These are phyloP conservation scores for Neonothopanus nambi DNA, from an alignment of 1,284 basidiomycete genomes.

Conservation along the genomic window DNA sequence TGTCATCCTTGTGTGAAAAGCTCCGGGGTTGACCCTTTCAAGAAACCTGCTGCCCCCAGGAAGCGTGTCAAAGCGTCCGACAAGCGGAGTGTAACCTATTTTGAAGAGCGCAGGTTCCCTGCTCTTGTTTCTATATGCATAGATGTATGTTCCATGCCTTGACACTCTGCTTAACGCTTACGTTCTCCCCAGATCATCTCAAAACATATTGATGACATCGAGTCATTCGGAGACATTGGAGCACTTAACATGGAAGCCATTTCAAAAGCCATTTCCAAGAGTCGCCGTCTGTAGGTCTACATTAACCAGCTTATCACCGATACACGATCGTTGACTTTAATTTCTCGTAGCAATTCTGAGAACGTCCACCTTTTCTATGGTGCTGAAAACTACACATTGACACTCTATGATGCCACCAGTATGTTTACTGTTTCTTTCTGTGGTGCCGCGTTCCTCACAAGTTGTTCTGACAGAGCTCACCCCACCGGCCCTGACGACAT, in stretches of 20 bases:
- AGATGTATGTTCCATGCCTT: constrained; percentile 44
- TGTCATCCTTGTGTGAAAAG: constrained; percentile 81
- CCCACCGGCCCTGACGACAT: constrained; percentile 63
- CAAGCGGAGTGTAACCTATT: constrained; percentile 63
- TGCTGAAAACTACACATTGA: constrained; percentile 65
- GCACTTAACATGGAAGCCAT: constrained; percentile 80
- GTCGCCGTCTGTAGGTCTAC: constrained; percentile 74
- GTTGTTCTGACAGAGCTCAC: constrained; percentile 54
- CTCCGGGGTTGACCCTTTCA: constrained; percentile 80
- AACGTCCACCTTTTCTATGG: constrained; percentile 87
- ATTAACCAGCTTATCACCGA: background rate
- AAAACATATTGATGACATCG: constrained; percentile 86
- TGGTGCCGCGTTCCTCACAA: constrained; percentile 13
- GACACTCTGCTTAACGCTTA: background rate
- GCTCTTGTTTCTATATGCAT: constrained; percentile 80
- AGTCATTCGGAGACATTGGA: constrained; percentile 88
- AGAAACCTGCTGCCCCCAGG: constrained; percentile 62
- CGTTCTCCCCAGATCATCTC: constrained; percentile 66
- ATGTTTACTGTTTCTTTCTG: constrained; percentile 30
- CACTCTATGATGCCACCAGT: constrained; percentile 92
- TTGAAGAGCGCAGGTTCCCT: constrained; percentile 71
- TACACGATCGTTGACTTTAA: background rate
- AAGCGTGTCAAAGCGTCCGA: constrained; percentile 64
- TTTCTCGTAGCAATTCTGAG: constrained; percentile 57
- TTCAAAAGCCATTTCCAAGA: constrained; percentile 84